Evolutionary conservation across 805 yeast genomes (phyloP).

Genomic region (Kuraishia hungarica): DNA sequence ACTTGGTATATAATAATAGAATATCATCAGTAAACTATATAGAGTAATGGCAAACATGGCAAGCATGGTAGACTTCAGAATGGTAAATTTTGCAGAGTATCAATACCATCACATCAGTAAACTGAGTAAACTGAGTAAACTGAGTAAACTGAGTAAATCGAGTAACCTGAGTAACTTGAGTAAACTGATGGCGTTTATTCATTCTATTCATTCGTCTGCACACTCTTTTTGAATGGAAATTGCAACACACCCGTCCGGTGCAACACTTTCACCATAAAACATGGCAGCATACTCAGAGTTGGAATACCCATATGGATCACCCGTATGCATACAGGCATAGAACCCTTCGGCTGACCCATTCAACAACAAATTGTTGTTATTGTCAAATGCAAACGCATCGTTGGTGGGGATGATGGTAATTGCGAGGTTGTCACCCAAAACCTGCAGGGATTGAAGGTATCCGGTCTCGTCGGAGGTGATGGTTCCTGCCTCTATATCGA

Average conservation of each 20-base stretch:
- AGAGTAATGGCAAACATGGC: too few relatives aligned
- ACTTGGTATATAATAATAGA: too few relatives aligned
- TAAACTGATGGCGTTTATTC: too few relatives aligned
- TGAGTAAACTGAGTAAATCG: too few relatives aligned
- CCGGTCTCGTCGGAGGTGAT: background rate
- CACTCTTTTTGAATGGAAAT: background rate
- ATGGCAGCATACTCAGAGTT: slow-evolving; percentile 17
- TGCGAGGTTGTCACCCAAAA: background rate
- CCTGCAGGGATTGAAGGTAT: background rate
- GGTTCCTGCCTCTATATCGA: background rate
- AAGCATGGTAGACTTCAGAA: too few relatives aligned
- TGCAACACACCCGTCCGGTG: background rate
- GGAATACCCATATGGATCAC: slow-evolving; percentile 35
- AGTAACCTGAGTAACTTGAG: too few relatives aligned
- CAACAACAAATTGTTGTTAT: slow-evolving; percentile 19
- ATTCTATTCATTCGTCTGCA: too few relatives aligned
- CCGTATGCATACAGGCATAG: slow-evolving; percentile 33
- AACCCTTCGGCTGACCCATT: slow-evolving; percentile 24
- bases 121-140: too few relatives aligned
- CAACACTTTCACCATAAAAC: slow-evolving; percentile 12
- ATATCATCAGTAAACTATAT: too few relatives aligned
- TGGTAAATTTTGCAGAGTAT: too few relatives aligned
- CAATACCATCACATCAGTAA: too few relatives aligned
- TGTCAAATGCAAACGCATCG: slow-evolving; percentile 1
- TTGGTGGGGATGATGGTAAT: background rate